Conservation (phyloP, 2,329 filamentous ascomycete species). For the Neofusicoccum ribis region DNA sequence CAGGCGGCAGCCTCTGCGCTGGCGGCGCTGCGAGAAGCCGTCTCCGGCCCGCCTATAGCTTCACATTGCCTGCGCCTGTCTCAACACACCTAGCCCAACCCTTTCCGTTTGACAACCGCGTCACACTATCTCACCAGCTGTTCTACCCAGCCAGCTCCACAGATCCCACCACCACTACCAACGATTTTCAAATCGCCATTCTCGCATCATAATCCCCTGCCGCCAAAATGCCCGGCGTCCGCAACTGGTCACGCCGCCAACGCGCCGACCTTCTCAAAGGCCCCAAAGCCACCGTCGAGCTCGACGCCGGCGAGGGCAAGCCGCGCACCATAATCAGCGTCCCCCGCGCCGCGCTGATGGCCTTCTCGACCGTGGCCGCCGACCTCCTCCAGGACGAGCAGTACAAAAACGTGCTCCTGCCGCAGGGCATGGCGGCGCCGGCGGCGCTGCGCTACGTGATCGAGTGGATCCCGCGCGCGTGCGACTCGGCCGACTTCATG, state of each 20-base stretch:
- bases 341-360: conserved; percentile 11
- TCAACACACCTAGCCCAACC: too few relatives aligned
- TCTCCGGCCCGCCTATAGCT: background rate
- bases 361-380: conserved; percentile 17
- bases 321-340: background rate
- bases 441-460: conserved; percentile 11
- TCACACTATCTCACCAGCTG: too few relatives aligned
- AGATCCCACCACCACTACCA: background rate
- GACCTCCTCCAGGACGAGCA: background rate
- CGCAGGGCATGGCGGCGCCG: conserved; percentile 3
- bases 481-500: conserved; percentile 16
- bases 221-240: conserved; percentile 4
- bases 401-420: conserved; percentile 8
- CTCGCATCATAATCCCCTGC: background rate
- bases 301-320: background rate
- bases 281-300: conserved; percentile 1
- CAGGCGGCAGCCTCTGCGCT: too few relatives aligned
- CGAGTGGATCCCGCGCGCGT: conserved; percentile 17
- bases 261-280: conserved; percentile 1
- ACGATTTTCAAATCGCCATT: background rate
- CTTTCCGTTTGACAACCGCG: background rate
- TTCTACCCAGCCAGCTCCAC: too few relatives aligned
- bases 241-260: background rate
- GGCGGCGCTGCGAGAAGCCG: background rate
- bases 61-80: background rate